Evolutionary conservation across 2,329 filamentous ascomycete species (phyloP), one percentile per base, ranked within the genome.

Genomic region (Stenocarpella maydis): DNA sequence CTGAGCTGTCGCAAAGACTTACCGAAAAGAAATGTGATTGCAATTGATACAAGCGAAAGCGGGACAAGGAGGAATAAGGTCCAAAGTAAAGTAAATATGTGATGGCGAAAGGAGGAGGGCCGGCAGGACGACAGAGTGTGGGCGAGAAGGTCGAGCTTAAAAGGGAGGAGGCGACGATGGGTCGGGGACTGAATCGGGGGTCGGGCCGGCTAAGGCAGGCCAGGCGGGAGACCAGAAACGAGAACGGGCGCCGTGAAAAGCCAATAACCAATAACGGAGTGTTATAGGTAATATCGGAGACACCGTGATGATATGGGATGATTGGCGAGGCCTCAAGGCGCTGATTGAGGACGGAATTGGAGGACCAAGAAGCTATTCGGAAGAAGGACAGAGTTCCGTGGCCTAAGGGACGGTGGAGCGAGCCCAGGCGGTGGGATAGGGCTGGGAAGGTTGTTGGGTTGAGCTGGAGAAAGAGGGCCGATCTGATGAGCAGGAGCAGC

Each of bases 251-350:
- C 63, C 50, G 68, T 63, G 54, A 65, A 69, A 41, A 37, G 49
- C 34, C 34, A 37, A 37, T 37, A 37, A 12, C 34, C 70, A 71
- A 69, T 53, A 69, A 69, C 66, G 49, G 69, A 53, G 52, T 67
- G 60, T 63, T 69, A 47, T 68, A 71, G 55, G 43, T 67, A 71
- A 71, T 71, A 71, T 71, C 70, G 70, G 70, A 69, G 70, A 69
- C 70, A 71, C 70, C 70, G 70, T 71, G 70, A 60, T 67, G 65
- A 67, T 67, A 47, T 45, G 65, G 54, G 67, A 71, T 53, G 60
- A 60, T 45, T 41, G 50, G 41, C 58, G 49, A 67, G 54, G 70
- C 67, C 67, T 34, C 41, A 43, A 45, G 52, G 58, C 28, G 54
- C 61, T 47, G 65, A 67, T 55, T 39, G 54, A 55, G 67, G 65